Evolutionary conservation across 192 early-diverging fungal species (phyloP).

Genomic region (Chytriomyces hyalinus): DNA sequence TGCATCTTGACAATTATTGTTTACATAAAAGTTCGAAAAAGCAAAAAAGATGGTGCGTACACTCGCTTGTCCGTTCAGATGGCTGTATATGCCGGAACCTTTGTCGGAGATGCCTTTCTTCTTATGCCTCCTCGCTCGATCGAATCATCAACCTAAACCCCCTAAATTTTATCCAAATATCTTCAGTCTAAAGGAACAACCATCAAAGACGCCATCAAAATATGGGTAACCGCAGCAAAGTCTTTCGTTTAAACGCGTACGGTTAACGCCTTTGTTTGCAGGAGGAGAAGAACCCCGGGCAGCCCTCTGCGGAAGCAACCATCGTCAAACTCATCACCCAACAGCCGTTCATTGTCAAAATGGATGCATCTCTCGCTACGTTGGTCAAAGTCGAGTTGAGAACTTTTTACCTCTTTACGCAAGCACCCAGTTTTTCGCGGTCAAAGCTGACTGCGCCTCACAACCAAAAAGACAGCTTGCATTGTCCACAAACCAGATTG

Average conservation of each 20-base stretch:
- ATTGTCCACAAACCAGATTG: slow-evolving; percentile 56
- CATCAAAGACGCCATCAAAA: slow-evolving; percentile 57
- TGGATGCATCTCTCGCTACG: slow-evolving; percentile 53
- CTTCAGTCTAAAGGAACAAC: slow-evolving; percentile 47
- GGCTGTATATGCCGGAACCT: too few species aligned
- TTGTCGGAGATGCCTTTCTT: not conserved
- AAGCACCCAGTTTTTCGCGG: not conserved
- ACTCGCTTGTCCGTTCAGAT: too few species aligned
- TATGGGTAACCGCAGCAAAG: slow-evolving; percentile 32
- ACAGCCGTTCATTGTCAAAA: slow-evolving; percentile 58
- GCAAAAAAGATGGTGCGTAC: too few species aligned
- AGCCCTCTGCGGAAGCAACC: slow-evolving; percentile 43
- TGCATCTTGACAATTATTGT: too few species aligned
- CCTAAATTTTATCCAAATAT: too few species aligned
- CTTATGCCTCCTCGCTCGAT: not conserved
- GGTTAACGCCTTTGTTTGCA: not conserved
- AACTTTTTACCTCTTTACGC: not conserved
- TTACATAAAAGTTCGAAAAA: too few species aligned
- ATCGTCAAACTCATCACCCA: slow-evolving; percentile 51
- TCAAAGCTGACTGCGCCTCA: not conserved
- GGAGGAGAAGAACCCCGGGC: slow-evolving; percentile 50
- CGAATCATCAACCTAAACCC: too few species aligned
- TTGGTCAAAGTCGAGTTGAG: slow-evolving; percentile 48
- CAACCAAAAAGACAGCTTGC: slow-evolving; percentile 45
- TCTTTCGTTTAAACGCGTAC: too few species aligned